These are phyloP conservation scores for Fusarium coicis DNA, from an alignment of 2,329 filamentous ascomycete species.

Conservation along the genomic window DNA sequence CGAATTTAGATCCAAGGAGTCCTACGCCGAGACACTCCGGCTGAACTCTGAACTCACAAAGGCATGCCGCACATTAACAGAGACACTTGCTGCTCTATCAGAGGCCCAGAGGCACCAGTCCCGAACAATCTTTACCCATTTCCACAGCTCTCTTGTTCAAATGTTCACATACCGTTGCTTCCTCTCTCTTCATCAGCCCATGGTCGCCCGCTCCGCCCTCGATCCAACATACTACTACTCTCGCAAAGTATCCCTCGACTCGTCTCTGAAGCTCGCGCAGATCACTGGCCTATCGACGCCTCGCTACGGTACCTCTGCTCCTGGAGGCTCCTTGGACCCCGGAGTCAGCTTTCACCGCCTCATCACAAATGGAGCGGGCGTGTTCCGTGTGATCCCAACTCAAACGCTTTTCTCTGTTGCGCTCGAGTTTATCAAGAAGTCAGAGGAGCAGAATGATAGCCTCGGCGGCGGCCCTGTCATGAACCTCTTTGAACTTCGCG, in stretches of 20 bases:
- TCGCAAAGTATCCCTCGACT: constrained; percentile 60
- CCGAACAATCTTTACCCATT: constrained; percentile 46
- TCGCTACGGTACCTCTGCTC: constrained; percentile 14
- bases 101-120: constrained; percentile 42
- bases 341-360: constrained; percentile 51
- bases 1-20: constrained; percentile 54
- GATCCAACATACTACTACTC: constrained; percentile 65
- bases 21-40: constrained; percentile 60
- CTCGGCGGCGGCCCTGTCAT: constrained; percentile 46
- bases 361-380: constrained; percentile 53
- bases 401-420: constrained; percentile 56
- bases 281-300: constrained; percentile 46
- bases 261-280: constrained; percentile 50
- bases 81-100: constrained; percentile 50
- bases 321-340: constrained; percentile 36
- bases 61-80: constrained; percentile 49
- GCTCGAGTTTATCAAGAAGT: constrained; percentile 59
- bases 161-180: constrained; percentile 59
- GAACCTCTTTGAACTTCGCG: constrained; percentile 47
- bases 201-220: constrained; percentile 55
- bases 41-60: constrained; percentile 58
- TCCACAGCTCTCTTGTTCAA: constrained; percentile 57
- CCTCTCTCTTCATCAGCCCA: constrained; percentile 65
- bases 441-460: constrained; percentile 53
- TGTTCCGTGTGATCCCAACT: constrained; percentile 55